phyloP scores from a whole-genome alignment of 495 filamentous ascomycete genomes.

The Aspergillus egyptiacus region DNA sequence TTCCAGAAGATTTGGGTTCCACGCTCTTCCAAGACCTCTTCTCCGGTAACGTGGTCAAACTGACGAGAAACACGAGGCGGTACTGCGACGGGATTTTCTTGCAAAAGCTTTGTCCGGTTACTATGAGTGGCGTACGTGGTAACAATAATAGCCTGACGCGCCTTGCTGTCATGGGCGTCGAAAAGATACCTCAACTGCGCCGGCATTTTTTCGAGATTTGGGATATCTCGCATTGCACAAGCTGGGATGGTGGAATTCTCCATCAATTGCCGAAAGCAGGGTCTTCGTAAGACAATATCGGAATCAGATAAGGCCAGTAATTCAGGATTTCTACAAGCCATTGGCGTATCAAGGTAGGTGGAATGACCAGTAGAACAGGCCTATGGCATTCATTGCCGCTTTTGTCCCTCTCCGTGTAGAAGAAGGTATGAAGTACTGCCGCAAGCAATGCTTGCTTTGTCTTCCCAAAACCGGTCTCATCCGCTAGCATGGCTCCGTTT shows the following conservation, averaged over 20 bases:
- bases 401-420: not conserved
- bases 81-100: not conserved
- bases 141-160: not conserved
- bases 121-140: not conserved
- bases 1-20: not conserved
- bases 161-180: not conserved
- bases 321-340: not conserved
- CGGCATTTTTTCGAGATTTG: not conserved
- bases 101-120: not conserved
- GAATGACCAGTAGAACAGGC: not conserved
- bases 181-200: not conserved
- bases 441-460: slow-evolving; percentile 3
- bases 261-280: not conserved
- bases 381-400: not conserved
- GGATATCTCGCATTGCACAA: not conserved
- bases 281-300: not conserved
- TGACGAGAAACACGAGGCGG: not conserved
- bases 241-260: not conserved
- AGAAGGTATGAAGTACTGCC: not conserved
- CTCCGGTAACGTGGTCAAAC: not conserved
- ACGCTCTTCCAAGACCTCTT: not conserved
- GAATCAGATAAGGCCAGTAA: not conserved
- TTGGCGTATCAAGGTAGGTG: not conserved
- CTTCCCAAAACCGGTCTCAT: not conserved
- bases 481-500: not conserved